phyloP scores from a whole-genome alignment of 2,329 filamentous ascomycete species.

The Ophiocordyceps camponoti-floridani region DNA sequence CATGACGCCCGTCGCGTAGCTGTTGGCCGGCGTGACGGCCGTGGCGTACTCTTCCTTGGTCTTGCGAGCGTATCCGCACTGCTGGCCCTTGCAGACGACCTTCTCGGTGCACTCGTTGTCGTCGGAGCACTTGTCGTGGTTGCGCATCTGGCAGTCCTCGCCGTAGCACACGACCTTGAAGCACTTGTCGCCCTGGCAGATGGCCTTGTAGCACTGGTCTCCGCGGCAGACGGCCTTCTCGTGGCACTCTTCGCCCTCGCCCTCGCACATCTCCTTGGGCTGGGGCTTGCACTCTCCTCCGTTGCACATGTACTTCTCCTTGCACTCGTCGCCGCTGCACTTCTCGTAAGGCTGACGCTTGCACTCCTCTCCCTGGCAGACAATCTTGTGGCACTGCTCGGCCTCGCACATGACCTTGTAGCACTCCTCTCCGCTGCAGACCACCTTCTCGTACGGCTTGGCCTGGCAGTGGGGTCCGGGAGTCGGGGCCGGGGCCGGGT shows the following conservation, averaged over 20 bases:
- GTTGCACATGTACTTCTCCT: not conserved
- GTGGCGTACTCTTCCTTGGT: not conserved
- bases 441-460: not conserved
- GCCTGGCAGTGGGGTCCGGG: not conserved
- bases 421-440: not conserved
- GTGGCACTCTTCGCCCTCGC: not conserved
- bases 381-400: slow-evolving; percentile 1
- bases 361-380: not conserved
- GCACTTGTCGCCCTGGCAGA: not conserved
- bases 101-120: not conserved
- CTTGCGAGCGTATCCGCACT: slow-evolving; percentile 1
- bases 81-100: not conserved
- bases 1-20: not conserved
- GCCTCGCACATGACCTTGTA: slow-evolving; percentile 2
- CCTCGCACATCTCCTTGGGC: not conserved
- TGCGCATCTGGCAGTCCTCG: not conserved
- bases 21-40: not conserved
- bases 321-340: not conserved
- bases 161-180: not conserved
- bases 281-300: not conserved
- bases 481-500: not conserved
- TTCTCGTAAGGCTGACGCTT: not conserved
- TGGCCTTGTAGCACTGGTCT: not conserved
- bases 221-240: not conserved
- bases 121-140: not conserved